Conservation (phyloP, 768 basidiomycete species). For the Termitomyces sp. region DNA sequence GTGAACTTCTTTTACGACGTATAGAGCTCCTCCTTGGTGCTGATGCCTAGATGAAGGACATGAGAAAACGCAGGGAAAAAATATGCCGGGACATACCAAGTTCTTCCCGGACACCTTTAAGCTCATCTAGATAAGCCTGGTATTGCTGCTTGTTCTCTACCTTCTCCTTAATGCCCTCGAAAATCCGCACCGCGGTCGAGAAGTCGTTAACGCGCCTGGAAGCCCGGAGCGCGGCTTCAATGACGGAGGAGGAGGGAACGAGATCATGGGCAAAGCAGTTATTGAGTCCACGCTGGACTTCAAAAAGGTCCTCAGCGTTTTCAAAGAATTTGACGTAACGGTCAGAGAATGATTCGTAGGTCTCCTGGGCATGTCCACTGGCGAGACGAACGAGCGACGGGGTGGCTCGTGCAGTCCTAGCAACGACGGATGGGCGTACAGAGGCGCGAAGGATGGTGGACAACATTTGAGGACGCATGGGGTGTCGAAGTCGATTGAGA, state of each 20-base stretch:
- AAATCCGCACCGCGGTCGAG: conserved; percentile 92
- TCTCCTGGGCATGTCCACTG: conserved; percentile 76
- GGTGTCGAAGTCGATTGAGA: conserved; percentile 17
- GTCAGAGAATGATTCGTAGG: conserved; percentile 90
- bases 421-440: conserved; percentile 42
- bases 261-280: conserved; percentile 99
- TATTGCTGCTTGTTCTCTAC: conserved; percentile 98
- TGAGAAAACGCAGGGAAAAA: not conserved
- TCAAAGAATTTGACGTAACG: conserved; percentile 95
- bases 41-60: conserved; percentile 25
- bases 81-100: conserved; percentile 55
- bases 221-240: conserved; percentile 85
- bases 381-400: conserved; percentile 43
- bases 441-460: conserved; percentile 57
- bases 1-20: conserved; percentile 24
- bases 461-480: conserved; percentile 56
- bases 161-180: conserved; percentile 96
- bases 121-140: conserved; percentile 86
- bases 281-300: conserved; percentile 98
- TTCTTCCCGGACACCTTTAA: conserved; percentile 85
- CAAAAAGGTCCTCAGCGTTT: conserved; percentile 91
- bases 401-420: conserved; percentile 30
- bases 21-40: conserved; percentile 41
- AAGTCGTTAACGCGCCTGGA: conserved; percentile 94
- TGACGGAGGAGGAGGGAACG: conserved; percentile 77